phyloP scores from a whole-genome alignment of 1,284 basidiomycete species.

The Melampsora americana region DNA sequence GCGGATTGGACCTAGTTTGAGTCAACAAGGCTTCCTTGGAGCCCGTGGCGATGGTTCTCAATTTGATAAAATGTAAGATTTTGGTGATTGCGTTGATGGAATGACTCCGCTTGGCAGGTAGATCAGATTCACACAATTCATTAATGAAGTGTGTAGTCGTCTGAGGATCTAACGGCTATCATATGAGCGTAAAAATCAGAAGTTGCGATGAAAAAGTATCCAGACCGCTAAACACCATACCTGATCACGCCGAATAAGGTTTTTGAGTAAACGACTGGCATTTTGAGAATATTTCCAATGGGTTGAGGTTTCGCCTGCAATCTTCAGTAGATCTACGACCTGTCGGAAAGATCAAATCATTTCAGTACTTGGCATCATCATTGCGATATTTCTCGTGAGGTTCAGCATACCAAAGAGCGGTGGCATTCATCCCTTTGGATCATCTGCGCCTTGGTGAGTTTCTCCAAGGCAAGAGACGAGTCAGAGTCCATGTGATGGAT shows the following conservation, averaged over 20 bases:
- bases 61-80: constrained; percentile 73
- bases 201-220: background rate
- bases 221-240: constrained; percentile 7
- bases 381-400: too few species aligned
- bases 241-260: constrained; percentile 43
- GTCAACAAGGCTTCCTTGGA: constrained; percentile 67
- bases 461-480: background rate
- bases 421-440: constrained; percentile 4
- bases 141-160: constrained; percentile 50
- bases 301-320: constrained; percentile 33
- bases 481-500: background rate
- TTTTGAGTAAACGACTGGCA: constrained; percentile 42
- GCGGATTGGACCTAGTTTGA: constrained; percentile 73
- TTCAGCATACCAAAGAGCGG: constrained; percentile 30
- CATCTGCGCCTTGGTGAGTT: background rate
- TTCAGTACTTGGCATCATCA: background rate
- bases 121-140: constrained; percentile 62
- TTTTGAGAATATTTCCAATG: constrained; percentile 45
- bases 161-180: constrained; percentile 45
- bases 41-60: constrained; percentile 71
- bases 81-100: constrained; percentile 67
- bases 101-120: constrained; percentile 67
- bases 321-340: constrained; percentile 33
- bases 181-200: background rate
- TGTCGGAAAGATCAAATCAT: background rate